These are phyloP conservation scores for Lagenidium sp. DNA, from an alignment of 352 stramenopile species.

Conservation along the genomic window DNA sequence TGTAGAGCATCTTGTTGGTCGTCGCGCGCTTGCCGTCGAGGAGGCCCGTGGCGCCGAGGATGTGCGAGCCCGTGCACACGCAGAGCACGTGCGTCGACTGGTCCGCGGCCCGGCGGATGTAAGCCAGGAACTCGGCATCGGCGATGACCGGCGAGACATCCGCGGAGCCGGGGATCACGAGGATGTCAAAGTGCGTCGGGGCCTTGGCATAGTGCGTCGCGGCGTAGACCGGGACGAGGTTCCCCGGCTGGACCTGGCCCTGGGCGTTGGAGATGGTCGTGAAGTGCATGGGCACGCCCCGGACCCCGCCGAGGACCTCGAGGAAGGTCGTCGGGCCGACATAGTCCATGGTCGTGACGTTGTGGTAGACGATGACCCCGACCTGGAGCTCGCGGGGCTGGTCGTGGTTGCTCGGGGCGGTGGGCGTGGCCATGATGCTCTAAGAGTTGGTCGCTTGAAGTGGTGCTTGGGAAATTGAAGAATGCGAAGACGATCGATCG, in stretches of 20 bases:
- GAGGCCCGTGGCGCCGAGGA: conserved; percentile 32
- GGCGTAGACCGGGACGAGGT: conserved; percentile 28
- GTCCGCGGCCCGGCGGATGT: conserved; percentile 20
- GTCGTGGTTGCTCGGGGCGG: conserved; percentile 1
- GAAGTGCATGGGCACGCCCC: conserved; percentile 35
- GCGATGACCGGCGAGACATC: conserved; percentile 21
- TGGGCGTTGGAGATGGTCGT: conserved; percentile 29
- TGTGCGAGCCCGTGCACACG: conserved; percentile 41
- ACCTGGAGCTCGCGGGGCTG: conserved; percentile 17
- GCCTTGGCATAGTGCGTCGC: conserved; percentile 19
- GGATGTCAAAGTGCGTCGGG: conserved; percentile 22
- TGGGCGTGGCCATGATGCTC: neutral
- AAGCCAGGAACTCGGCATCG: conserved; percentile 27
- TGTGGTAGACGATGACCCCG: conserved; percentile 50
- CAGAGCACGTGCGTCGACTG: conserved; percentile 28
- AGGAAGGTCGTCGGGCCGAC: conserved; percentile 47
- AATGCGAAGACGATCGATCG: neutral
- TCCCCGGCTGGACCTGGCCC: conserved; percentile 25
- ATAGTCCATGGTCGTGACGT: conserved; percentile 51
- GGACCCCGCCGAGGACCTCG: conserved; percentile 36
- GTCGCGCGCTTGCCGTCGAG: conserved; percentile 35
- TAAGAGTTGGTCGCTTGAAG: no score
- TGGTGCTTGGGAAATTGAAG: neutral
- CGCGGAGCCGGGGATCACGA: conserved; percentile 29
- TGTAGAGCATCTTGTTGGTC: conserved; percentile 57